A percentile compares a stretch with the other conserved stretches of the same genome.
These are phyloP conservation scores for Penicillium olsonii DNA, from an alignment of 2,329 filamentous ascomycete genomes.

Conservation along the genomic window DNA sequence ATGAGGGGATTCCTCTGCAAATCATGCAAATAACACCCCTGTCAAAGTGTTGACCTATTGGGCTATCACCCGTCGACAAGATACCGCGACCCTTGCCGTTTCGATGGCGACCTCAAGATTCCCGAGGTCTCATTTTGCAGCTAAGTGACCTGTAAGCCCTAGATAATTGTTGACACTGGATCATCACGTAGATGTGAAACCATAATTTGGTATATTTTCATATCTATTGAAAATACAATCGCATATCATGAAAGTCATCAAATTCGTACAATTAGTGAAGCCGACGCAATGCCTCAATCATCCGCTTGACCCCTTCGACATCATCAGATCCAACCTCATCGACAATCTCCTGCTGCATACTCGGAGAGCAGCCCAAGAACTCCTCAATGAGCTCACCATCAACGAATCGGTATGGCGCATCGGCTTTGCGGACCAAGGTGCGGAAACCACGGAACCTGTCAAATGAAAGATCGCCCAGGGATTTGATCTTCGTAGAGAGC, in stretches of 20 bases:
- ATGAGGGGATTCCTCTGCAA: too few species aligned
- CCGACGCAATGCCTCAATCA: slow-evolving; percentile 58
- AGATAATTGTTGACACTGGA: too few species aligned
- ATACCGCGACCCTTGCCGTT: too few species aligned
- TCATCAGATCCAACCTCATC: slow-evolving; percentile 54
- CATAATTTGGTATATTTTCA: too few species aligned
- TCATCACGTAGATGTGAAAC: too few species aligned
- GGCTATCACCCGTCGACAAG: too few species aligned
- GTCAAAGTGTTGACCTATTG: too few species aligned
- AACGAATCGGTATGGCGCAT: slow-evolving; percentile 81
- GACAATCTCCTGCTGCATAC: slow-evolving; percentile 56
- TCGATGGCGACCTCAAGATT: too few species aligned
- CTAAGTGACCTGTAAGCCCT: too few species aligned
- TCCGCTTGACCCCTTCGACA: slow-evolving; percentile 61
- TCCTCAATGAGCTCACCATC: slow-evolving; percentile 89
- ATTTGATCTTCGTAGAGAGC: slow-evolving; percentile 66
- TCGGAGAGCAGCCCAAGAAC: slow-evolving; percentile 72
- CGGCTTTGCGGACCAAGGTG: slow-evolving; percentile 67
- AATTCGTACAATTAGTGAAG: slow-evolving; percentile 39
- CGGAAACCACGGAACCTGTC: slow-evolving; percentile 79
- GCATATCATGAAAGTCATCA: slow-evolving; percentile 8
- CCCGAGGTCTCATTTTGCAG: too few species aligned
- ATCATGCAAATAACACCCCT: too few species aligned
- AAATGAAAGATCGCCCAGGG: slow-evolving; percentile 74
- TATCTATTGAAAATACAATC: background rate